These are phyloP conservation scores for Leptoxyphium fumago DNA, from an alignment of 2,329 filamentous ascomycete species.

Conservation along the genomic window DNA sequence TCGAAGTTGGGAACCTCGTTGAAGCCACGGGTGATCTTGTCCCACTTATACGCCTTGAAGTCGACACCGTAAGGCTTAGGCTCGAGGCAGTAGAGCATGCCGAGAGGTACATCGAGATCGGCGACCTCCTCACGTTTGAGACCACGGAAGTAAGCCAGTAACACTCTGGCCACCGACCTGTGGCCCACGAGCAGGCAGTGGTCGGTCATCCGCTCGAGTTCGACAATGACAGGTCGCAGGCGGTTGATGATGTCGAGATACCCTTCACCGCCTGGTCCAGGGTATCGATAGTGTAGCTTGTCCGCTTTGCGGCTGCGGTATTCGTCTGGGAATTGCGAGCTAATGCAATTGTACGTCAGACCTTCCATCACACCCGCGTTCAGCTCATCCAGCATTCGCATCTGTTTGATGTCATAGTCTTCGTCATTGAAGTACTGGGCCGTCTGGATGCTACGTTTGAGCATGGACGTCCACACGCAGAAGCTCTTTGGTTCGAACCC, in stretches of 20 bases:
- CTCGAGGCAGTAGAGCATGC: slow-evolving; percentile 87
- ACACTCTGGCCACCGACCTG: slow-evolving; percentile 76
- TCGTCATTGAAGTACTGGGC: slow-evolving; percentile 88
- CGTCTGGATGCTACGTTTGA: slow-evolving; percentile 76
- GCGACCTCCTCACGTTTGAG: slow-evolving; percentile 82
- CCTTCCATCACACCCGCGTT: slow-evolving; percentile 89
- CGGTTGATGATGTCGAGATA: slow-evolving; percentile 96
- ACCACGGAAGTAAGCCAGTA: slow-evolving; percentile 94
- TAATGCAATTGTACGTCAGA: slow-evolving; percentile 86
- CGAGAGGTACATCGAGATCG: slow-evolving; percentile 83
- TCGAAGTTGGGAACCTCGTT: slow-evolving; percentile 75
- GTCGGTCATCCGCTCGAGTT: slow-evolving; percentile 93
- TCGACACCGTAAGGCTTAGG: slow-evolving; percentile 96
- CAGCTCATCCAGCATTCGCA: slow-evolving; percentile 62
- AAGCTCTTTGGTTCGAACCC: slow-evolving; percentile 58
- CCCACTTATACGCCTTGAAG: slow-evolving; percentile 89
- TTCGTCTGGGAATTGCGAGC: slow-evolving; percentile 61
- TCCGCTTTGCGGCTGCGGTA: slow-evolving; percentile 65
- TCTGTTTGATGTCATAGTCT: slow-evolving; percentile 85
- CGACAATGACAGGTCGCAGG: slow-evolving; percentile 84
- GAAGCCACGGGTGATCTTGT: slow-evolving; percentile 64
- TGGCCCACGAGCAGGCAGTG: slow-evolving; percentile 87
- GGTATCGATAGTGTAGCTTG: slow-evolving; percentile 94
- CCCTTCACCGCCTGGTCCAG: slow-evolving; percentile 85
- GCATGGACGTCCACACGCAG: slow-evolving; percentile 97